Percentiles rank a stretch among this genome's conserved stretches.
phyloP scores from a whole-genome alignment of 2,329 filamentous ascomycete species.

The Fusarium fujikuroi region DNA sequence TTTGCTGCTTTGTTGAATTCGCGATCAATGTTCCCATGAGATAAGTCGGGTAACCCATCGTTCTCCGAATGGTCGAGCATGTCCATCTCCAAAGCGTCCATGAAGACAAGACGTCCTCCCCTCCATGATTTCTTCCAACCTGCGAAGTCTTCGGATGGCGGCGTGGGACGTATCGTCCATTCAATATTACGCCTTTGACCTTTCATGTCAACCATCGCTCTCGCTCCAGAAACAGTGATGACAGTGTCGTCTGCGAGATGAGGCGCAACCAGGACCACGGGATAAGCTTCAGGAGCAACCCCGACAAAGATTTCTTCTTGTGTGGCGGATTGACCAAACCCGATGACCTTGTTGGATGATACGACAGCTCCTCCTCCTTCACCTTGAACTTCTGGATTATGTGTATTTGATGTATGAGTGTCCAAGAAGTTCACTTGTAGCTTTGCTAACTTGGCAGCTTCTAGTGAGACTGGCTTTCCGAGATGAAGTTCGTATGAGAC shows the following conservation, averaged over 20 bases:
- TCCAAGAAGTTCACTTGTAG: slow-evolving; percentile 31
- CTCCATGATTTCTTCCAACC: slow-evolving; percentile 11
- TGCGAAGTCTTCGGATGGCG: neutral
- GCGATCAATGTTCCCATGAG: slow-evolving; percentile 40
- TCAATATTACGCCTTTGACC: slow-evolving; percentile 47
- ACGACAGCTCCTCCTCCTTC: slow-evolving; percentile 45
- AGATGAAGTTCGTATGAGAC: slow-evolving; percentile 42
- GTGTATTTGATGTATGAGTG: slow-evolving; percentile 41
- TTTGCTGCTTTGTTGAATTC: slow-evolving; percentile 47
- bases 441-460: slow-evolving; percentile 9
- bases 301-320: slow-evolving; percentile 52
- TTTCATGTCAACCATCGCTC: slow-evolving; percentile 45
- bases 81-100: slow-evolving; percentile 53
- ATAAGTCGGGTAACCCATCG: slow-evolving; percentile 42
- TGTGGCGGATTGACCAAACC: slow-evolving; percentile 51
- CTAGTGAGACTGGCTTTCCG: neutral
- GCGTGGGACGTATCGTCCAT: slow-evolving; percentile 22
- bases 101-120: slow-evolving; percentile 49
- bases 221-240: slow-evolving; percentile 44
- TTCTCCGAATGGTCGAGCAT: slow-evolving; percentile 27
- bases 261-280: slow-evolving; percentile 49
- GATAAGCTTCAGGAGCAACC: slow-evolving; percentile 49
- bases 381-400: slow-evolving; percentile 39
- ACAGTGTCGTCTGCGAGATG: slow-evolving; percentile 42
- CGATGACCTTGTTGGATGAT: slow-evolving; percentile 49